phyloP scores from a whole-genome alignment of 2,329 filamentous ascomycete genomes.

The Alternaria arborescens region DNA sequence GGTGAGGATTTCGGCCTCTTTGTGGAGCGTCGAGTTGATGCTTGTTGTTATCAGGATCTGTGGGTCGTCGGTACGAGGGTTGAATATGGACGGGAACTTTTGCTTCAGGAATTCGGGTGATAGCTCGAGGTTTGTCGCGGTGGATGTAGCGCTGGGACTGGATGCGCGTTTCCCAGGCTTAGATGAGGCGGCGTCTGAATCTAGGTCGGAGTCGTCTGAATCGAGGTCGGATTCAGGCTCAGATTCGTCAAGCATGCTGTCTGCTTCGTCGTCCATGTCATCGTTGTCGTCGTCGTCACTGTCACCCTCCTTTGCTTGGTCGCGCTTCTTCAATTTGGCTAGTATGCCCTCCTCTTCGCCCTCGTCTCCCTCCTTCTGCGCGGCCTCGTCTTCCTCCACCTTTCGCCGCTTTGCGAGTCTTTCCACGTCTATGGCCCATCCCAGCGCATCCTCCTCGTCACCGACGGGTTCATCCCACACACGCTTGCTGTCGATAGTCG shows the following conservation, averaged over 20 bases:
- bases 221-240: conserved; percentile 48
- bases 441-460: conserved; percentile 55
- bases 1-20: conserved; percentile 80
- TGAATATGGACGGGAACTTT: conserved; percentile 68
- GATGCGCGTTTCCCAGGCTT: conserved; percentile 60
- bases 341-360: conserved; percentile 41
- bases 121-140: conserved; percentile 66
- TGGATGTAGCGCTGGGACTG: conserved; percentile 62
- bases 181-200: conserved; percentile 58
- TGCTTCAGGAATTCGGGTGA: conserved; percentile 67
- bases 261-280: conserved; percentile 34
- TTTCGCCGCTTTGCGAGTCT: conserved; percentile 56
- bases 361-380: conserved; percentile 25
- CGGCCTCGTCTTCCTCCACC: conserved; percentile 50
- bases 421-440: conserved; percentile 56
- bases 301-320: conserved; percentile 23
- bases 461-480: conserved; percentile 75
- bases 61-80: conserved; percentile 64
- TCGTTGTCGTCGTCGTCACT: conserved; percentile 23
- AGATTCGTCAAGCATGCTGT: conserved; percentile 77
- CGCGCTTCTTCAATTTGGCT: conserved; percentile 46
- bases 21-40: conserved; percentile 86
- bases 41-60: conserved; percentile 94
- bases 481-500: conserved; percentile 58
- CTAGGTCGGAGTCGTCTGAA: conserved; percentile 59